Evolutionary conservation across 352 stramenopile species (phyloP).

Genomic region (Plasmopara muralis): DNA sequence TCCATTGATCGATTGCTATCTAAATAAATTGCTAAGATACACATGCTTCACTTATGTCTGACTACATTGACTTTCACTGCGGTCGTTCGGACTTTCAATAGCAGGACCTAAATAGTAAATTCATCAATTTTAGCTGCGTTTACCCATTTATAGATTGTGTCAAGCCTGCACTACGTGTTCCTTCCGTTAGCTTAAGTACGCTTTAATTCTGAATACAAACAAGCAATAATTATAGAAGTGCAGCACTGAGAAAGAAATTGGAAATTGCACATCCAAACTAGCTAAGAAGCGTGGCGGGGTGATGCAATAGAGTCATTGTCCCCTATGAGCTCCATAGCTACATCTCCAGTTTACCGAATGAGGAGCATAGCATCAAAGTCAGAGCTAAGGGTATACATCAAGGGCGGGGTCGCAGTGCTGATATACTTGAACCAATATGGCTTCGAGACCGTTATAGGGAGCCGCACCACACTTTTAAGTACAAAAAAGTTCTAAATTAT

Average conservation of each 20-base stretch:
- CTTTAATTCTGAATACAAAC: too few species aligned
- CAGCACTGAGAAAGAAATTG: too few species aligned
- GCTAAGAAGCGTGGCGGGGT: too few species aligned
- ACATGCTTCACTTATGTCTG: background rate
- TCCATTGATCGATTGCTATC: background rate
- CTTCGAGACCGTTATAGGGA: too few species aligned
- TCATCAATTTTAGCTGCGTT: background rate
- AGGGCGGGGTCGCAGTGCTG: background rate
- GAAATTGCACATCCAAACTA: too few species aligned
- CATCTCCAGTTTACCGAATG: too few species aligned
- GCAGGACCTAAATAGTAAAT: background rate
- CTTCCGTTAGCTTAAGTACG: background rate
- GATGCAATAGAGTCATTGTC: too few species aligned
- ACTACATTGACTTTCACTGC: background rate
- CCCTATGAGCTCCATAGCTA: too few species aligned
- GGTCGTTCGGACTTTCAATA: background rate
- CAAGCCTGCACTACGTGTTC: background rate
- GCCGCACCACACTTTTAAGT: too few species aligned
- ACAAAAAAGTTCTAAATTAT: too few species aligned
- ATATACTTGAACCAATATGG: background rate
- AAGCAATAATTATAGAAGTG: too few species aligned
- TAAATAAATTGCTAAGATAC: background rate
- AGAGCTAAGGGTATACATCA: background rate
- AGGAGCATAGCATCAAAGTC: too few species aligned
- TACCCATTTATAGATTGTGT: background rate